Conservation (phyloP, 768 basidiomycete species). For the Chlorophyllum brunneum region DNA sequence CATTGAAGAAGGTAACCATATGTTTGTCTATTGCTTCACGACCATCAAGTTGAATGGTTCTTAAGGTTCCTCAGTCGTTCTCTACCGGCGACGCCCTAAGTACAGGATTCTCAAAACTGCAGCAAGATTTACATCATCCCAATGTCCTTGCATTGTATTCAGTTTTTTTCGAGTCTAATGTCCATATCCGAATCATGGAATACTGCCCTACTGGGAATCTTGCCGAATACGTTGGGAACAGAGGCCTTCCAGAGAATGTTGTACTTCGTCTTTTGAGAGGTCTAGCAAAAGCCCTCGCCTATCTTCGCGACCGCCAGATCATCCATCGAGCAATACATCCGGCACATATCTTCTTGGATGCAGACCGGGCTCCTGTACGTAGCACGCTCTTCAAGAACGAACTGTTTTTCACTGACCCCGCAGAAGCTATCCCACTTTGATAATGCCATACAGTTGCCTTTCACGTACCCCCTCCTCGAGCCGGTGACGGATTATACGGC, state of each 20-base stretch:
- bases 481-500: constrained; percentile 25
- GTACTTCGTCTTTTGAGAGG: constrained; percentile 35
- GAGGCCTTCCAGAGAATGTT: constrained; percentile 28
- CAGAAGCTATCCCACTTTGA: constrained; percentile 46
- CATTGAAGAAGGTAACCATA: constrained; percentile 45
- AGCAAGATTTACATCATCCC: constrained; percentile 45
- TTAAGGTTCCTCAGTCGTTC: neutral
- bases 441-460: constrained; percentile 27
- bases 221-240: constrained; percentile 24
- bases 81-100: neutral
- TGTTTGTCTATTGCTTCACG: too few relatives aligned
- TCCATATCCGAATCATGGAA: constrained; percentile 44
- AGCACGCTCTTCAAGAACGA: neutral
- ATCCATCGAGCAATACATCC: constrained; percentile 42
- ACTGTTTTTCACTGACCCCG: neutral
- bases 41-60: neutral
- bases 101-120: constrained; percentile 25
- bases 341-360: constrained; percentile 34
- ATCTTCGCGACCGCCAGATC: constrained; percentile 38
- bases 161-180: constrained; percentile 30
- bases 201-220: constrained; percentile 40
- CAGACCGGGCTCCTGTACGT: constrained; percentile 37
- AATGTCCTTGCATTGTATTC: constrained; percentile 44
- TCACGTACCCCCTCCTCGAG: constrained; percentile 15
- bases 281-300: constrained; percentile 38